These are phyloP conservation scores for Trypanosoma caninum DNA, from an alignment of 208 protist species.

Conservation along the genomic window DNA sequence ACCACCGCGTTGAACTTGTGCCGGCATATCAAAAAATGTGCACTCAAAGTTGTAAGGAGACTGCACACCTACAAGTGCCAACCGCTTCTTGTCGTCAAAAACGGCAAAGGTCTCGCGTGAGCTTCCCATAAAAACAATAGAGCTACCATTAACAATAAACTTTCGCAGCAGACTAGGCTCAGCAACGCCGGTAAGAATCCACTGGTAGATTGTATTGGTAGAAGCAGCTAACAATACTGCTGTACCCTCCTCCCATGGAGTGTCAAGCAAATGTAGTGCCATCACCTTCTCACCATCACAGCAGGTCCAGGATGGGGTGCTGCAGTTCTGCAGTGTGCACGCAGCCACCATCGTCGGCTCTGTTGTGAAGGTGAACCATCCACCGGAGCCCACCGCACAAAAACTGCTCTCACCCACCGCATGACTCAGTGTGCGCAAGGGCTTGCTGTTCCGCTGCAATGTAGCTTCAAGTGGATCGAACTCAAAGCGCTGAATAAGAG, in stretches of 20 bases:
- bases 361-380: conserved; percentile 86
- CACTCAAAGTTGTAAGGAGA: conserved; percentile 23
- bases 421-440: conserved; percentile 45
- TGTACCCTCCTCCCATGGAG: conserved; percentile 25
- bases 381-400: conserved; percentile 56
- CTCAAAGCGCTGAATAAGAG: conserved; percentile 60
- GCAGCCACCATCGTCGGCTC: conserved; percentile 59
- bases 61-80: conserved; percentile 40
- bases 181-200: conserved; percentile 58
- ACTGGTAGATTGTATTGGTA: conserved; percentile 46
- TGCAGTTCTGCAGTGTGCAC: conserved; percentile 78
- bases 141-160: conserved; percentile 44
- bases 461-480: conserved; percentile 40
- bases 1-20: conserved; percentile 34
- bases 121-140: conserved; percentile 55
- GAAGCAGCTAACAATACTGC: conserved; percentile 57
- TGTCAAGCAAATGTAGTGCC: conserved; percentile 61
- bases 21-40: conserved; percentile 40
- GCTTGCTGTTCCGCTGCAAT: conserved; percentile 40
- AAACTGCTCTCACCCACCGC: conserved; percentile 34
- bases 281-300: conserved; percentile 52
- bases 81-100: conserved; percentile 54
- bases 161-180: conserved; percentile 68
- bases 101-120: conserved; percentile 65
- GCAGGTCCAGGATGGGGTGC: conserved; percentile 70